A percentile compares a stretch with the other conserved stretches of the same genome.
Conservation (phyloP, 768 basidiomycete genomes). For the Guyanaporus albipodus region DNA sequence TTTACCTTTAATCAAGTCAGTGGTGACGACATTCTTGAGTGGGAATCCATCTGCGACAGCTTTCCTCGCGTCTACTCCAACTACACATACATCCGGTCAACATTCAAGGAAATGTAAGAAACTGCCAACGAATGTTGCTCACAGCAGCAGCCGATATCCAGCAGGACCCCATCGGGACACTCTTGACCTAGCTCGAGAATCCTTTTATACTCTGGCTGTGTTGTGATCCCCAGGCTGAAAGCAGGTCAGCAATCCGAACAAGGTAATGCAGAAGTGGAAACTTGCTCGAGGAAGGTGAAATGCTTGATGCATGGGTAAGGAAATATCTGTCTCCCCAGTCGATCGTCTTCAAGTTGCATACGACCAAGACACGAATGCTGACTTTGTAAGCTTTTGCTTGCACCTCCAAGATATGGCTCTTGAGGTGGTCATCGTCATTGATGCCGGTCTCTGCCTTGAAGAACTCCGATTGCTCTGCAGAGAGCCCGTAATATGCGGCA, state of each 20-base stretch:
- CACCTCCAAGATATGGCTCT: slow-evolving; percentile 29
- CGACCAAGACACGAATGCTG: neutral
- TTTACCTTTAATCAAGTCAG: slow-evolving; percentile 38
- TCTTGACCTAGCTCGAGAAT: slow-evolving; percentile 36
- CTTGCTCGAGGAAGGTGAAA: slow-evolving; percentile 25
- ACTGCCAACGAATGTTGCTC: too few species aligned
- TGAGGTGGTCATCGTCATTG: slow-evolving; percentile 23
- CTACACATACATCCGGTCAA: too few species aligned
- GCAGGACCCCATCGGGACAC: slow-evolving; percentile 35
- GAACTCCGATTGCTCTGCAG: slow-evolving; percentile 21
- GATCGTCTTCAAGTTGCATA: neutral
- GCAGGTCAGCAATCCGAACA: neutral
- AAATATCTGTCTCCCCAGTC: slow-evolving; percentile 14
- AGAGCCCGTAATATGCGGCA: neutral
- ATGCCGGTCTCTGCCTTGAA: slow-evolving; percentile 31
- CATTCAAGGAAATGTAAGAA: too few species aligned
- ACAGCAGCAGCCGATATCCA: slow-evolving; percentile 49
- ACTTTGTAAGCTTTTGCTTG: slow-evolving; percentile 32
- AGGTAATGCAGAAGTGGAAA: neutral
- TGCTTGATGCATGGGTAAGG: slow-evolving; percentile 28
- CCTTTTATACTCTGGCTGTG: slow-evolving; percentile 16
- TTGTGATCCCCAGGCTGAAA: slow-evolving; percentile 11
- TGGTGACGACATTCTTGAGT: slow-evolving; percentile 34
- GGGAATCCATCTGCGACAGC: slow-evolving; percentile 43
- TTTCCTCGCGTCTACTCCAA: slow-evolving; percentile 37